phyloP scores from a whole-genome alignment of 768 basidiomycete species.

The Kwoniella dendrophila region DNA sequence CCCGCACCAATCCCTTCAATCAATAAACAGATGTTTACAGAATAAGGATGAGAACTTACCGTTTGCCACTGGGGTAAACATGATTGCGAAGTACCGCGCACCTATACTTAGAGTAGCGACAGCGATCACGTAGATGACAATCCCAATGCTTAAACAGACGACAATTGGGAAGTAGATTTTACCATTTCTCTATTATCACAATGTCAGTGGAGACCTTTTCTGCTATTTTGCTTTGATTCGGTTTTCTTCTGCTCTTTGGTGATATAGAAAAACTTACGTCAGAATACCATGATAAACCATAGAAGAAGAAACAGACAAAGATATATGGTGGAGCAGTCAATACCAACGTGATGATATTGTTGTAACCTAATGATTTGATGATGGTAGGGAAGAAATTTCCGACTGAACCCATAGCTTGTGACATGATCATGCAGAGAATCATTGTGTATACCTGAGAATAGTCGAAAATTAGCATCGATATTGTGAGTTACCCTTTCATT shows the following conservation, averaged over 20 bases:
- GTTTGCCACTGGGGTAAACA: conserved; percentile 38
- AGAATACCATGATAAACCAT: conserved; percentile 26
- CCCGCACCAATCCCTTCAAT: too few species aligned
- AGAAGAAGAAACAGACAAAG: conserved; percentile 38
- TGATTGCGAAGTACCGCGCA: conserved; percentile 42
- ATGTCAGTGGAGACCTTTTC: conserved; percentile 7
- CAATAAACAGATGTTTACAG: too few species aligned
- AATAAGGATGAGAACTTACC: conserved; percentile 16
- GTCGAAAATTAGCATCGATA: not conserved
- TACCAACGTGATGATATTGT: conserved; percentile 30
- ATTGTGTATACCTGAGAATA: conserved; percentile 17
- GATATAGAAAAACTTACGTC: conserved; percentile 23
- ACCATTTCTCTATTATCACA: conserved; percentile 15
- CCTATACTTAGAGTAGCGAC: conserved; percentile 36
- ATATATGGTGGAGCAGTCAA: conserved; percentile 39
- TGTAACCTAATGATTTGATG: conserved; percentile 38
- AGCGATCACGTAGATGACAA: conserved; percentile 41
- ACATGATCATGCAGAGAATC: conserved; percentile 26
- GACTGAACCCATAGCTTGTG: conserved; percentile 31
- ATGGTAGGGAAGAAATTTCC: conserved; percentile 35
- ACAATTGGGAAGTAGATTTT: conserved; percentile 42
- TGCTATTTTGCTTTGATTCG: too few species aligned
- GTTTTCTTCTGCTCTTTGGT: not conserved
- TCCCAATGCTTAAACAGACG: conserved; percentile 27
- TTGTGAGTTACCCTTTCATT: not conserved